Percentiles rank a stretch among this genome's conserved stretches.
Evolutionary conservation across 2,329 filamentous ascomycete species (phyloP).

Genomic region (Xylariaceae sp.): DNA sequence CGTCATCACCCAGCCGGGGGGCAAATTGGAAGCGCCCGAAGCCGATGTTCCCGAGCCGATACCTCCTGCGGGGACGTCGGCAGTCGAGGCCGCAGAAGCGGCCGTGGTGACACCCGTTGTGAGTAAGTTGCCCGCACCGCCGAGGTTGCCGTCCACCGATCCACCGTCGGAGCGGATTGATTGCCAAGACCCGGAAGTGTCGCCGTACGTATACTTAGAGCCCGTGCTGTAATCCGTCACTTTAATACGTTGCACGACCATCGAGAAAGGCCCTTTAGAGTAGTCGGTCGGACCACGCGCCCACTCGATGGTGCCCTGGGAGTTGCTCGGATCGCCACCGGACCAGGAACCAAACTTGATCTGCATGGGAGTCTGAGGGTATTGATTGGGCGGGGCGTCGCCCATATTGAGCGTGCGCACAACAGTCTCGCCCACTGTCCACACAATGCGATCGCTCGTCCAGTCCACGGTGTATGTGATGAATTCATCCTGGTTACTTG

Average conservation of each 20-base stretch:
- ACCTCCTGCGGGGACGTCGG: slow-evolving; percentile 66
- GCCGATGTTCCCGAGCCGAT: slow-evolving; percentile 54
- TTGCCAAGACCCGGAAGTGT: slow-evolving; percentile 71
- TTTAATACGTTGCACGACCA: slow-evolving; percentile 72
- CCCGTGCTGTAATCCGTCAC: slow-evolving; percentile 94
- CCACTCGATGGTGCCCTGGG: slow-evolving; percentile 82
- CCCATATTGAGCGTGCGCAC: slow-evolving; percentile 69
- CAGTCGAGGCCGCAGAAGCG: slow-evolving; percentile 57
- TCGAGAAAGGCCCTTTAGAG: slow-evolving; percentile 74
- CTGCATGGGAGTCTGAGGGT: slow-evolving; percentile 94
- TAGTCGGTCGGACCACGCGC: slow-evolving; percentile 84
- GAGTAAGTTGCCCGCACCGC: slow-evolving; percentile 47
- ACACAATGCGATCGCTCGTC: slow-evolving; percentile 79
- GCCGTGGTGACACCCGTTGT: slow-evolving; percentile 59
- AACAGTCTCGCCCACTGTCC: slow-evolving; percentile 74
- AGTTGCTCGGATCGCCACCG: slow-evolving; percentile 78
- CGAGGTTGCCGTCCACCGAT: slow-evolving; percentile 63
- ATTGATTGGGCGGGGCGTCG: slow-evolving; percentile 69
- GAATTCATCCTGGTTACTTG: slow-evolving; percentile 67
- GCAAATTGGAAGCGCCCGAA: slow-evolving; percentile 54
- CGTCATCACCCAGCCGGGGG: slow-evolving; percentile 77
- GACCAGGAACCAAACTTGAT: slow-evolving; percentile 90
- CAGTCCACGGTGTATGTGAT: slow-evolving; percentile 91
- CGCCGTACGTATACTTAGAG: slow-evolving; percentile 74
- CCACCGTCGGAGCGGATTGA: slow-evolving; percentile 82